A percentile compares a stretch with the other conserved stretches of the same genome.
Evolutionary conservation across 2,329 filamentous ascomycete species (phyloP).

Genomic region (Aspergillus luchuensis): DNA sequence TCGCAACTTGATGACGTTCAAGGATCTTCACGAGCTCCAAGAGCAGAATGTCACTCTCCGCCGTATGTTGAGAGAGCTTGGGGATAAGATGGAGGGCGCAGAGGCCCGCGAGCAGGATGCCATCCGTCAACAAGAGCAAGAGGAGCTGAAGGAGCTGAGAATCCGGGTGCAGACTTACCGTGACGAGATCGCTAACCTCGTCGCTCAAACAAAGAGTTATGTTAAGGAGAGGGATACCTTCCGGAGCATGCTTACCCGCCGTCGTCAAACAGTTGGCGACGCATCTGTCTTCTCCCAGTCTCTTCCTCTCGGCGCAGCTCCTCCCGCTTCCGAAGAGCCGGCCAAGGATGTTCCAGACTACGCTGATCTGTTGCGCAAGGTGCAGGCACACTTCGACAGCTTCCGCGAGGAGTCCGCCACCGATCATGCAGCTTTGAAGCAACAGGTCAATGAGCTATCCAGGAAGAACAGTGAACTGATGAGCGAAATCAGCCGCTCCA

Average conservation of each 20-base stretch:
- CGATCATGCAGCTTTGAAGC: constrained; percentile 78
- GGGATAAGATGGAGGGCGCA: constrained; percentile 86
- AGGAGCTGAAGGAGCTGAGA: constrained; percentile 72
- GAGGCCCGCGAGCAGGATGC: constrained; percentile 68
- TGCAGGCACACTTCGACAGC: constrained; percentile 86
- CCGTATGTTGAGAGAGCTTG: constrained; percentile 78
- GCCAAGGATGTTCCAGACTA: constrained; percentile 66
- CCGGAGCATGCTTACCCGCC: constrained; percentile 85
- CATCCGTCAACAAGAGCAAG: constrained; percentile 58
- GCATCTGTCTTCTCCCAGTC: constrained; percentile 72
- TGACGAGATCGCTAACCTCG: constrained; percentile 81
- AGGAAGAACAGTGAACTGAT: constrained; percentile 81
- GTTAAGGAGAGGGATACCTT: constrained; percentile 97
- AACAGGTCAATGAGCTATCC: constrained; percentile 79
- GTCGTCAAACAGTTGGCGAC: constrained; percentile 61
- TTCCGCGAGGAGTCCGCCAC: constrained; percentile 83
- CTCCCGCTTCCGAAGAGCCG: constrained; percentile 47
- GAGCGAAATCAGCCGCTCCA: constrained; percentile 75
- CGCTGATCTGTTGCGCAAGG: constrained; percentile 76
- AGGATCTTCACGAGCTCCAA: constrained; percentile 79
- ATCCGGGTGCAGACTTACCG: constrained; percentile 75
- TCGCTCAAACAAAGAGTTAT: constrained; percentile 85
- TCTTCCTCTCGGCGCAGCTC: constrained; percentile 57
- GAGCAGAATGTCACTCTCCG: constrained; percentile 84
- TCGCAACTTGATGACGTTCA: constrained; percentile 85